These are phyloP conservation scores for Aplosporella prunicola DNA, from an alignment of 2,329 filamentous ascomycete genomes.

Conservation along the genomic window DNA sequence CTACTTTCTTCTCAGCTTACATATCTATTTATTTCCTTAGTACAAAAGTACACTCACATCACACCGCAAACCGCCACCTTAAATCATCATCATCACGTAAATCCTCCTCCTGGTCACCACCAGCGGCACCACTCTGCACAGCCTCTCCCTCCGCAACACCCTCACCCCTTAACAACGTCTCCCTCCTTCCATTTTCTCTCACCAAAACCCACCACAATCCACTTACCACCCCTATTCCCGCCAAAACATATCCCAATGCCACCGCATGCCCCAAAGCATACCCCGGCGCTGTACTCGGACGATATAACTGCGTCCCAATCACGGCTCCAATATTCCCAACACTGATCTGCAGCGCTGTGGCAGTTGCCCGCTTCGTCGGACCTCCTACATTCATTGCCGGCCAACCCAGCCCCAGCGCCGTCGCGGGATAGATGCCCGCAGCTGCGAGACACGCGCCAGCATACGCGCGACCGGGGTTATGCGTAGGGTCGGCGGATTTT, in stretches of 20 bases:
- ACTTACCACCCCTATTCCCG: conserved; percentile 25
- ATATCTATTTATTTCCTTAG: too few species aligned
- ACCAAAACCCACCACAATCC: conserved; percentile 22
- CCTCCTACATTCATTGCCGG: conserved; percentile 45
- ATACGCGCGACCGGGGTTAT: conserved; percentile 29
- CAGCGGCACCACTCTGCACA: conserved; percentile 21
- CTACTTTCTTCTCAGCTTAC: too few species aligned
- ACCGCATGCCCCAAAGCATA: conserved; percentile 26
- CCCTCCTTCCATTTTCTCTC: conserved; percentile 24
- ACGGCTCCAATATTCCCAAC: conserved; percentile 40
- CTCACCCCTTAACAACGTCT: conserved; percentile 15
- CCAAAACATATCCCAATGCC: conserved; percentile 22
- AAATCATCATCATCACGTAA: conserved; percentile 25
- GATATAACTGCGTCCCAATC: conserved; percentile 29
- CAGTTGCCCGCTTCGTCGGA: conserved; percentile 43
- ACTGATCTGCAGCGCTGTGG: conserved; percentile 41
- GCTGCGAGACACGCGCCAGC: conserved; percentile 29
- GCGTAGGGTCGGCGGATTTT: conserved; percentile 15
- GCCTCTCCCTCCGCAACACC: conserved; percentile 17
- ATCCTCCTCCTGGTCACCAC: conserved; percentile 21
- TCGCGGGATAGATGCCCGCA: conserved; percentile 30
- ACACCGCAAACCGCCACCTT: conserved; percentile 27
- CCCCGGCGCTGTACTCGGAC: conserved; percentile 24
- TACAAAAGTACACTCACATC: conserved; percentile 1
- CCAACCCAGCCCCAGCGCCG: conserved; percentile 37